Evolutionary conservation across 2,329 filamentous ascomycete species (phyloP).

Genomic region (Verruconis gallopava): DNA sequence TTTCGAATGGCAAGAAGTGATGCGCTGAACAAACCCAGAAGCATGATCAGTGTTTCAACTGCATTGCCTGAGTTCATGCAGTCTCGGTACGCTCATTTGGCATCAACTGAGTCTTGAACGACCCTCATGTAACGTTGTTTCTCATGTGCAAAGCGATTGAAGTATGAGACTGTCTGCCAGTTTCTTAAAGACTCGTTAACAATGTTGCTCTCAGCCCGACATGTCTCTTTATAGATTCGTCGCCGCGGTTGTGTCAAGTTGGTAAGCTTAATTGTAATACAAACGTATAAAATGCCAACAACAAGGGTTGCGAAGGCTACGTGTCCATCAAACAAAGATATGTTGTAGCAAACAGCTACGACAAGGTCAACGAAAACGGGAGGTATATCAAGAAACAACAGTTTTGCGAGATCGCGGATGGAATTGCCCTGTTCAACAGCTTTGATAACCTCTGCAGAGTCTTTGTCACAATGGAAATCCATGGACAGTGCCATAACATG

Average conservation of each 20-base stretch:
- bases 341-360: conserved; percentile 48
- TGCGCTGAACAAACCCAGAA: conserved; percentile 34
- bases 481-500: conserved; percentile 33
- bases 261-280: conserved; percentile 28
- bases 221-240: conserved; percentile 30
- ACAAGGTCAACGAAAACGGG: conserved; percentile 52
- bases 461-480: conserved; percentile 37
- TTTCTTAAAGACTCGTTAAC: conserved; percentile 46
- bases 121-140: conserved; percentile 38
- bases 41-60: conserved; percentile 1
- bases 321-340: conserved; percentile 47
- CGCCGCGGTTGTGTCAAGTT: conserved; percentile 29
- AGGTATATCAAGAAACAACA: conserved; percentile 44
- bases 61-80: conserved; percentile 16
- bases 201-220: conserved; percentile 37
- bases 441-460: conserved; percentile 50
- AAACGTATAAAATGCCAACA: conserved; percentile 34
- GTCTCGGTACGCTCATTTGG: conserved; percentile 15
- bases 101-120: conserved; percentile 24
- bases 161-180: conserved; percentile 51
- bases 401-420: conserved; percentile 46
- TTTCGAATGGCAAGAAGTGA: conserved; percentile 41
- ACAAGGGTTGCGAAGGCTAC: conserved; percentile 26
- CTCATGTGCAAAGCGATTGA: too few species aligned
- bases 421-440: conserved; percentile 49